Conservation (phyloP, 2,329 filamentous ascomycete genomes). For the Fusarium bactridioides region DNA sequence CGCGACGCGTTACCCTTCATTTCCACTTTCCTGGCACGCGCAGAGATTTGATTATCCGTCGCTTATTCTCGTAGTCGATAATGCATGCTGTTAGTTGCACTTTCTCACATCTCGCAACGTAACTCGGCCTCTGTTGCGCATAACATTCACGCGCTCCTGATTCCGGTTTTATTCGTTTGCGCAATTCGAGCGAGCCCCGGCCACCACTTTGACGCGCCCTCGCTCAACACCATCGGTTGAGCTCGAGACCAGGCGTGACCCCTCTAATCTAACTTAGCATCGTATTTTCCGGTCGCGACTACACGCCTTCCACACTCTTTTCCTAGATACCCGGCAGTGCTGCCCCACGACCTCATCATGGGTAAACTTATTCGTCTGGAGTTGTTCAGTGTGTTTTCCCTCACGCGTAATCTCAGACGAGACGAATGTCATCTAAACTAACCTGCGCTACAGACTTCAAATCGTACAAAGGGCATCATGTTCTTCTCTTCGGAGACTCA, state of each 20-base stretch:
- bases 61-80: conserved; percentile 5
- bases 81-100: conserved; percentile 13
- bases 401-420: background rate
- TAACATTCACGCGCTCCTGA: background rate
- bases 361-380: conserved; percentile 95
- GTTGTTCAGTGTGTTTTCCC: conserved; percentile 77
- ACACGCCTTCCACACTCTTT: background rate
- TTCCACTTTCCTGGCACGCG: conserved; percentile 29
- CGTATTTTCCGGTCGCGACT: conserved; percentile 4
- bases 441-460: conserved; percentile 80
- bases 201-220: conserved; percentile 37
- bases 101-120: conserved; percentile 6
- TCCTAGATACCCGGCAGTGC: conserved; percentile 17
- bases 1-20: conserved; percentile 40
- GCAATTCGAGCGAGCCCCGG: conserved; percentile 28
- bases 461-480: conserved; percentile 97
- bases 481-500: conserved; percentile 92
- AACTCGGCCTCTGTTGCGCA: conserved; percentile 4
- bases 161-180: conserved; percentile 3
- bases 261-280: conserved; percentile 19
- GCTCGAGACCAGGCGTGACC: conserved; percentile 25
- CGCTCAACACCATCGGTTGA: conserved; percentile 29
- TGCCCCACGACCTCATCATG: conserved; percentile 66
- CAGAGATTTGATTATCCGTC: conserved; percentile 2
- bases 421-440: conserved; percentile 12